Base-by-base conservation (phyloP, 169 alveolate genomes). In the Cryptosporidium sp. region DNA sequence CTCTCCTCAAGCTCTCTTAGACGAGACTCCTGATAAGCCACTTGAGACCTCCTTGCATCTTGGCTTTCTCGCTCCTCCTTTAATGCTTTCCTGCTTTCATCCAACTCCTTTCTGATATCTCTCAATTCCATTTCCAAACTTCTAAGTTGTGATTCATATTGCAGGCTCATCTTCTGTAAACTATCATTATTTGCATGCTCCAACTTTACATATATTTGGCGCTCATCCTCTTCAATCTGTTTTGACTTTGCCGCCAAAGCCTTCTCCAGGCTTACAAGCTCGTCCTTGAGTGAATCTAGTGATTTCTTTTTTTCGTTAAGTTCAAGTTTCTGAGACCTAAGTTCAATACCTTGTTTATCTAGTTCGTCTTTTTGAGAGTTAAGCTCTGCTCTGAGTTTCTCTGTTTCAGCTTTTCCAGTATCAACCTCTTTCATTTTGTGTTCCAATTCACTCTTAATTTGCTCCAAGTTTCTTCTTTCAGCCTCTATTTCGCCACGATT, bases 381-480 rank as follows among this genome's bases (percentile, higher is more conserved):
- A 9, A 62, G 70, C 39, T 80, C 89, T 8, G 67, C 31, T 8
- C 26, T 53, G 33, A 29, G 75, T 21, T 44, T 65, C 39, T 21
- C 80, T 45, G 42, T 23, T n/a, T 48, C 69, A 4, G 35, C 33
- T 80, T 58, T 80, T 26, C 16, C 39, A 21, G 65, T 29, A 1
- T 60, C 89, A 0, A 62, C 29, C 23, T 60, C 75, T 6, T 21
- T 51, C 35, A 9, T 6, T 31, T 52, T 16, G 23, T 65, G 62
- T 31, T 80, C 89, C 68, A 80, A 26, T 16, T 80, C 89, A 45
- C 67, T 70, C 45, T 44, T 70, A 5, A 42, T 29, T 52, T 70
- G 35, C 67, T 29, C 45, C 16, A 70, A n/a, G n/a, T 9, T 48
- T n/a, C 39, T 42, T 21, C 37, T 70, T 29, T 70, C 84, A 44